Conservation (phyloP, 2,329 filamentous ascomycete genomes). For the Cordyceps cateniannulata region DNA sequence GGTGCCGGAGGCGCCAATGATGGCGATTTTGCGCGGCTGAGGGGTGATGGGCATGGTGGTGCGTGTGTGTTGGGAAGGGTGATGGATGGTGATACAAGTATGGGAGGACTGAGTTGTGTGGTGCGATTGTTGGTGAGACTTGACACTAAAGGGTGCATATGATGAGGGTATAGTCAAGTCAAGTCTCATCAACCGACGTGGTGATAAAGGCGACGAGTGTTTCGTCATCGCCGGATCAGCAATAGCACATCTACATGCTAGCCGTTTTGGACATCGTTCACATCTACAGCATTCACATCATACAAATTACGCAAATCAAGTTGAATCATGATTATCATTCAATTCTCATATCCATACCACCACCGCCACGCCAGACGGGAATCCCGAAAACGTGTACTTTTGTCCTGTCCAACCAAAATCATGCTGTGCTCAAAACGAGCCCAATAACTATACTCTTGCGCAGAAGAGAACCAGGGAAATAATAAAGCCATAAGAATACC, state of each 20-base stretch:
- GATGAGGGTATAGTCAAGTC: too few species aligned
- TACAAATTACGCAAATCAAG: neutral
- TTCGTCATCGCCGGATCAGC: too few species aligned
- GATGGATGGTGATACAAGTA: too few species aligned
- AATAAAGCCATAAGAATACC: constrained; percentile 3
- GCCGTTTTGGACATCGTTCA: too few species aligned
- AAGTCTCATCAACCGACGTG: too few species aligned
- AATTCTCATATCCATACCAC: neutral
- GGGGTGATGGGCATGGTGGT: neutral
- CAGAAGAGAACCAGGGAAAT: neutral
- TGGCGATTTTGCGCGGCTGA: constrained; percentile 22
- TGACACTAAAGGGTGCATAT: too few species aligned
- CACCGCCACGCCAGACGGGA: neutral
- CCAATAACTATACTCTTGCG: neutral
- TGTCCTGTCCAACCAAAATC: constrained; percentile 7
- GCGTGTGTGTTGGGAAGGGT: too few species aligned
- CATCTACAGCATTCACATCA: neutral
- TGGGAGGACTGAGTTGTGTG: too few species aligned
- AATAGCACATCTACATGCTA: too few species aligned
- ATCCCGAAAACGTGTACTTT: neutral
- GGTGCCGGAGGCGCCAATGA: constrained; percentile 29
- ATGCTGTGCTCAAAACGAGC: neutral
- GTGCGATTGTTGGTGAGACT: too few species aligned
- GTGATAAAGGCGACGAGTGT: too few species aligned
- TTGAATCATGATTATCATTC: neutral